phyloP scores from a whole-genome alignment of 768 basidiomycete species.

The Hirschioporus abietinus region DNA sequence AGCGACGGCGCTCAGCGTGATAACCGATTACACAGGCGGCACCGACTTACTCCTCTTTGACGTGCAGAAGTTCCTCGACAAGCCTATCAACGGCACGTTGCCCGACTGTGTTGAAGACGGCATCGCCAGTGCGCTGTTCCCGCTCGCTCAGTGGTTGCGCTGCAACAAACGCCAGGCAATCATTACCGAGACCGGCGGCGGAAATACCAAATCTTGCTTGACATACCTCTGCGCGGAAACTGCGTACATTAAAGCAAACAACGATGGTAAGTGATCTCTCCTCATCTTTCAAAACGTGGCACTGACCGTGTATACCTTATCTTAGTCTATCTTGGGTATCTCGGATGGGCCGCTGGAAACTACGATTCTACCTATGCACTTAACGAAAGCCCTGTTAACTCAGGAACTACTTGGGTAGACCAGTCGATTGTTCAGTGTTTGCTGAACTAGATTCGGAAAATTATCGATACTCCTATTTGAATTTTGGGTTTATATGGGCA shows the following conservation, averaged over 20 bases:
- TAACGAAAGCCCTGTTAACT: constrained; percentile 26
- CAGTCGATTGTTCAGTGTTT: neutral
- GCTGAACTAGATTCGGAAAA: neutral
- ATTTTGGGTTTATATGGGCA: neutral
- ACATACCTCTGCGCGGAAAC: constrained; percentile 40
- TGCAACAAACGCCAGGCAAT: constrained; percentile 47
- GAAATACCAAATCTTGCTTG: constrained; percentile 43
- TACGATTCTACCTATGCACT: constrained; percentile 35
- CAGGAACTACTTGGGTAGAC: constrained; percentile 33
- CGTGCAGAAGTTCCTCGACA: constrained; percentile 28
- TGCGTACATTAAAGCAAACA: constrained; percentile 39
- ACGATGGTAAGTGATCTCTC: constrained; percentile 34
- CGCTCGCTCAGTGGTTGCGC: constrained; percentile 45
- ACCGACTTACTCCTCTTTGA: constrained; percentile 25
- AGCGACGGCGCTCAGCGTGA: constrained; percentile 18
- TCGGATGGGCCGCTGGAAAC: constrained; percentile 53
- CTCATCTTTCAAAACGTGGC: neutral
- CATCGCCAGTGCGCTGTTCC: constrained; percentile 39
- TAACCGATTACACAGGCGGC: constrained; percentile 7
- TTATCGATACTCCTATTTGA: neutral
- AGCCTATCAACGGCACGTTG: constrained; percentile 33
- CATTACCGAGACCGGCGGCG: constrained; percentile 58
- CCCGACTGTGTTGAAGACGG: constrained; percentile 49
- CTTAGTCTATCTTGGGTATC: constrained; percentile 46
- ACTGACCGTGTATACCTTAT: neutral